These are phyloP conservation scores for Ligustrum vulgare DNA, from an alignment of 257 asterid genomes.

Conservation along the genomic window DNA sequence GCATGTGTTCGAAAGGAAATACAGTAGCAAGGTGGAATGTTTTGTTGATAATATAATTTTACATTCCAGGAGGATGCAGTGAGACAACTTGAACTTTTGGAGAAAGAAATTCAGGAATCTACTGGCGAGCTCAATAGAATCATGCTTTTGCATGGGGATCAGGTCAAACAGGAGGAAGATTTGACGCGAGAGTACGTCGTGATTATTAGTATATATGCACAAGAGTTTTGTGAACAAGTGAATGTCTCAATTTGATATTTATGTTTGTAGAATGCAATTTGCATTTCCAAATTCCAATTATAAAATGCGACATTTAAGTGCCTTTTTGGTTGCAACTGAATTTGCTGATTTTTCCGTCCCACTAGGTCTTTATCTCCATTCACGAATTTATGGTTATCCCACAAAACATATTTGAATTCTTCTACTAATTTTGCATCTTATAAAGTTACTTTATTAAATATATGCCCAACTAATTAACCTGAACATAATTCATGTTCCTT, in stretches of 20 bases:
- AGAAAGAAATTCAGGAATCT: constrained; percentile 74
- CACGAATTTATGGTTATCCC: not conserved
- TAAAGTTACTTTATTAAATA: not conserved
- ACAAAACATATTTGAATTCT: not conserved
- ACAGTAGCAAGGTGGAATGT: constrained; percentile 18
- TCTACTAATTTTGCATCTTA: not conserved
- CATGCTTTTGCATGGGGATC: constrained; percentile 60
- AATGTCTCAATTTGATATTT: constrained; percentile 19
- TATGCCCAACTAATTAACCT: constrained; percentile 1
- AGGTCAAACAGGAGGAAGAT: constrained; percentile 77
- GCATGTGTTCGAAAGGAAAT: constrained; percentile 10
- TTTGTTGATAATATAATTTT: constrained; percentile 28
- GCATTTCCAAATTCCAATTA: constrained; percentile 4
- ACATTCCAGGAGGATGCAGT: constrained; percentile 79
- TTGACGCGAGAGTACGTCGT: constrained; percentile 76
- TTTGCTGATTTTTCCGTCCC: not conserved
- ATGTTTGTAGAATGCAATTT: constrained; percentile 3
- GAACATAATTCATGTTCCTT: not conserved
- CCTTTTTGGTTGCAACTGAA: not conserved
- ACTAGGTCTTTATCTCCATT: not conserved
- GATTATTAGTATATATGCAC: not conserved
- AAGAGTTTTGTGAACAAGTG: not conserved
- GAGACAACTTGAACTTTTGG: constrained; percentile 72
- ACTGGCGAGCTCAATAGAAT: constrained; percentile 57
- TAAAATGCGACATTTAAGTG: constrained; percentile 1